A percentile compares a stretch with the other conserved stretches of the same genome.
Evolutionary conservation across 1,284 basidiomycete species (phyloP).

Genomic region (Leccinum subspadiceum): DNA sequence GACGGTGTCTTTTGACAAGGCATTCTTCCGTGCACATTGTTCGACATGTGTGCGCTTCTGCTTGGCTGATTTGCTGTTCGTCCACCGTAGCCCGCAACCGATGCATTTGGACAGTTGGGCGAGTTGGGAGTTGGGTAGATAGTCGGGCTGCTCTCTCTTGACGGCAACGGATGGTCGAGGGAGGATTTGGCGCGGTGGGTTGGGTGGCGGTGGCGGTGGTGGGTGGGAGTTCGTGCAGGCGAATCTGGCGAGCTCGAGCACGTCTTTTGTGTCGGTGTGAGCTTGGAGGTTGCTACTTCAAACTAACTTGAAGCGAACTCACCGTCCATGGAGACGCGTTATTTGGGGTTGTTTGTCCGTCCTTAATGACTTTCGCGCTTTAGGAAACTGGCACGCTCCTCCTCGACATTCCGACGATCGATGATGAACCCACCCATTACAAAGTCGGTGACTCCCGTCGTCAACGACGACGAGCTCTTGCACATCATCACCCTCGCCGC

Average conservation of each 20-base stretch:
- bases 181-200: neutral
- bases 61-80: conserved; percentile 54
- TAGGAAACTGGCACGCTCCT: neutral
- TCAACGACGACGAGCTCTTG: conserved; percentile 58
- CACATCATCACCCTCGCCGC: conserved; percentile 63
- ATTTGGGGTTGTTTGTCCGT: conserved; percentile 28
- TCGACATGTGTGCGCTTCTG: conserved; percentile 68
- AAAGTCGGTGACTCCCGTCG: conserved; percentile 34
- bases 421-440: conserved; percentile 16
- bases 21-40: conserved; percentile 61
- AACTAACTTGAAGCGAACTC: neutral
- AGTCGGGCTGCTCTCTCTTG: conserved; percentile 16
- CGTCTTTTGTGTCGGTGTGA: neutral
- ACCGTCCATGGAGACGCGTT: conserved; percentile 32
- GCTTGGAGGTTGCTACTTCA: neutral
- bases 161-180: neutral
- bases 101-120: conserved; percentile 55
- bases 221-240: conserved; percentile 24
- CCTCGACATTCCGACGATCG: conserved; percentile 19
- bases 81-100: conserved; percentile 66
- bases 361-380: conserved; percentile 12
- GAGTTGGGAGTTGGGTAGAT: conserved; percentile 48
- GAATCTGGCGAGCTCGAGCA: conserved; percentile 32
- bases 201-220: neutral
- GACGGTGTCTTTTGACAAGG: conserved; percentile 55